A percentile compares a stretch with the other conserved stretches of the same genome.
Evolutionary conservation across 768 basidiomycete species (phyloP).

Genomic region (Chalciporus sphaerocephalus): DNA sequence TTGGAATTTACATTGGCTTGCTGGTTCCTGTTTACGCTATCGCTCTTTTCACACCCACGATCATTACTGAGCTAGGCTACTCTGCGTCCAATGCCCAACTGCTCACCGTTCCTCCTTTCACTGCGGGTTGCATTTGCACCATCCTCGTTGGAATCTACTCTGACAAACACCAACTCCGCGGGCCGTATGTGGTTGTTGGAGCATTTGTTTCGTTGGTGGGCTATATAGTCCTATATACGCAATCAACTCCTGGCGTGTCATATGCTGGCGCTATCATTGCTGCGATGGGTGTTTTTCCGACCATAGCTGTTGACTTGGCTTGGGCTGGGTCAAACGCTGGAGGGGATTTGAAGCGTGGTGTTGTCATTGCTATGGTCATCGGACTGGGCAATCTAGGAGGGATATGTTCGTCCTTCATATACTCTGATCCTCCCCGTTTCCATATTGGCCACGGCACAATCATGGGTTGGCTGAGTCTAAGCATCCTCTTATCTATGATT

Average conservation of each 20-base stretch:
- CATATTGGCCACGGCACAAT: constrained; percentile 36
- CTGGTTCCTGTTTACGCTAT: constrained; percentile 46
- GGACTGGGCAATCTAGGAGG: constrained; percentile 56
- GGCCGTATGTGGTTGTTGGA: constrained; percentile 46
- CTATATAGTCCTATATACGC: constrained; percentile 45
- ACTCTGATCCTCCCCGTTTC: constrained; percentile 36
- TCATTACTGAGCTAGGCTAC: constrained; percentile 48
- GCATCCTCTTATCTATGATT: constrained; percentile 39
- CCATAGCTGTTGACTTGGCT: constrained; percentile 44
- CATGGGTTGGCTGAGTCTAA: constrained; percentile 36
- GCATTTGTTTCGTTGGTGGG: constrained; percentile 45
- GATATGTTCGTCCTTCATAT: constrained; percentile 42
- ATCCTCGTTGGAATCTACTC: constrained; percentile 40
- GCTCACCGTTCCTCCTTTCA: constrained; percentile 49
- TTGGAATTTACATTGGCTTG: constrained; percentile 39
- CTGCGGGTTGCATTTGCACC: constrained; percentile 42
- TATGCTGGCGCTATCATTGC: constrained; percentile 50
- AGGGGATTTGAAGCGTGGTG: constrained; percentile 50
- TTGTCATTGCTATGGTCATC: constrained; percentile 50
- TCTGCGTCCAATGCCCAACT: constrained; percentile 47
- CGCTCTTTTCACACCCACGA: constrained; percentile 50
- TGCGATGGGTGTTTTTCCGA: constrained; percentile 50
- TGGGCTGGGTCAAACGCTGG: constrained; percentile 57
- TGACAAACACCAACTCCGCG: constrained; percentile 40
- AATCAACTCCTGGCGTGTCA: constrained; percentile 17